Base-by-base conservation (phyloP, 345 rosid genomes). In the Aurinia saxatilis region DNA sequence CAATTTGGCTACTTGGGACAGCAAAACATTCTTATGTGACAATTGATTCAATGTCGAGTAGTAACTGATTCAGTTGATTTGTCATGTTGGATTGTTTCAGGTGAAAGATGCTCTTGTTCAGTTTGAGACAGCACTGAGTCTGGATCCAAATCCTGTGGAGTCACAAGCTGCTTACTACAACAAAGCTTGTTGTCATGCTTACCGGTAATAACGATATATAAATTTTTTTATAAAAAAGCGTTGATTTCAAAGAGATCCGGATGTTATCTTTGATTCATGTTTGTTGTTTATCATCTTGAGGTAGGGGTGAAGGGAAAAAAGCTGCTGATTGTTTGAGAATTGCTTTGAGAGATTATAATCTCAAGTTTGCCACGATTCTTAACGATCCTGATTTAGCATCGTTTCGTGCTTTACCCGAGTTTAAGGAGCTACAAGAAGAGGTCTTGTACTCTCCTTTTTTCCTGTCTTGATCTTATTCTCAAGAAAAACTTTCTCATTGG, bases 321-420 rank as follows among this genome's bases (percentile, higher is more conserved):
- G 90, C 95, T 38, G 86, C 89, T 21, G 95, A 87, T 54, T 84
- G 97, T 69, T 78, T 87, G 10, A 82, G 99, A 21, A 74, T 72
- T 51, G 96, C 96, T 62, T 83, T 93, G 63, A 79, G 81, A 79
- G 88, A 90, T n/a, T 90, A 84, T 71, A 76, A 83, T 77, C 95
- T 93, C 42, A 90, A 93, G 65, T 93, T 90, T 60, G 87, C 91
- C 45, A 93, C 96, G 48, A 84, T 93, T 65, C 79, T 93, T 49
- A 87, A 93, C 60, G 97, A 93, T 77, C 99, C 97, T 58, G 99
- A 90, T 65, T 73, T 93, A 80, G 91, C 99, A 49, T 84, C 91
- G 31, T 88, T 93, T 68, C 82, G 97, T 59, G 97, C 91, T 71
- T 79, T 79, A 71, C 91, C 97, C 13, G 99, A 93, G 75, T 93